Evolutionary conservation across 495 filamentous ascomycete species (phyloP), one percentile per base, ranked within the genome.

Genomic region (Penicillium antarcticum): DNA sequence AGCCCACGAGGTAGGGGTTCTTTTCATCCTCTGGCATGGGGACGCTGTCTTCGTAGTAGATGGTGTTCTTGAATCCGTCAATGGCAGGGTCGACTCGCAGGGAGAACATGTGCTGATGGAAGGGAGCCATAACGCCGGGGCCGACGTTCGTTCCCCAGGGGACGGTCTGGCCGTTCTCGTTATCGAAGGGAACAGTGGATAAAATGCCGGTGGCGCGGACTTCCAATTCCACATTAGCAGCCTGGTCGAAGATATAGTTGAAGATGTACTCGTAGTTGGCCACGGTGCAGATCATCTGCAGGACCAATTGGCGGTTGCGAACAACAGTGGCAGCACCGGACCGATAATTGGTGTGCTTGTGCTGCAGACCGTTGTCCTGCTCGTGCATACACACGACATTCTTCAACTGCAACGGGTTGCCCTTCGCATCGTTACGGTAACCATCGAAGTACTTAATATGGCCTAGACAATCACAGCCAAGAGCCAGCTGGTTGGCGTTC

Each of bases 91-190:
- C 91, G 13, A 96, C 76, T 12, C 91, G 87, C 1, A 95, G 82
- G 2, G 87, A 89, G 71, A 96, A 94, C 66, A 95, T 88, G 70
- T 96, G 91, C 59, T 96, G 91, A 56, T 96, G 91, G 63, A 82
- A 81, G 47, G 82, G 74, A 19, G 79, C 89, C 41, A 96, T 80
- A 8, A 91, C 89, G 0, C 91, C 91, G 0, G 91, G 91, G 51
- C 90, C 86, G 7, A 96, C 88, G 29, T 92, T 79, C 1, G 91
- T 96, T 37, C 91, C 91, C 78, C 86, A 95, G 21, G 76, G 84
- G 48, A 86, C 68, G 14, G 83, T 86, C 14, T 85, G 76, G 1
- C 69, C 67, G 31, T 69, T 67, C 19, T 69, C 57, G 18, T 74
- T 69, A 45, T 90, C 87, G 50, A 95, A 84, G 6, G 91, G 89